These are phyloP conservation scores for Brettanomyces bruxellensis DNA, from an alignment of 805 yeast genomes.

Conservation along the genomic window DNA sequence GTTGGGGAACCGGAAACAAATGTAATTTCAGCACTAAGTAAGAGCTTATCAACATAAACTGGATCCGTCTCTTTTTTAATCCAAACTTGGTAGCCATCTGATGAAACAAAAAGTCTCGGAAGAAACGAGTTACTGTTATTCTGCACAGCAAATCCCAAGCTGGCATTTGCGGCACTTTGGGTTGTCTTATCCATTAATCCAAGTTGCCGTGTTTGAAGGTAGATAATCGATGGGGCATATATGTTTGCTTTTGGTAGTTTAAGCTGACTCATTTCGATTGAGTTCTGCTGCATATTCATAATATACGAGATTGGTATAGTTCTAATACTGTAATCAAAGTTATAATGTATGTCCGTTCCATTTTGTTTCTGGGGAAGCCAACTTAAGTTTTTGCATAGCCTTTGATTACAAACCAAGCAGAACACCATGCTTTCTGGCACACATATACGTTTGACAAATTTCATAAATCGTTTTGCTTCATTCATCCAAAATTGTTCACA, in stretches of 20 bases:
- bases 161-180: constrained; percentile 18
- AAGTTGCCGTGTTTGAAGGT: constrained; percentile 20
- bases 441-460: background rate
- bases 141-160: constrained; percentile 26
- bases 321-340: too few relatives aligned
- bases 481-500: background rate
- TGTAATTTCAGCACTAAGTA: constrained; percentile 39
- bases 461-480: background rate
- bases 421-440: background rate
- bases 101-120: constrained; percentile 31
- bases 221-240: constrained; percentile 28
- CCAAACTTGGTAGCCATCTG: constrained; percentile 43
- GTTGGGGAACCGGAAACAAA: constrained; percentile 22
- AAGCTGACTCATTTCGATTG: background rate
- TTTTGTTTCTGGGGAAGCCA: too few relatives aligned
- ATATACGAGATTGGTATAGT: too few relatives aligned
- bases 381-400: constrained; percentile 5
- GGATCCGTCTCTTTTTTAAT: constrained; percentile 27
- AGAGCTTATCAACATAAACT: constrained; percentile 23
- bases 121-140: constrained; percentile 13
- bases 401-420: background rate
- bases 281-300: background rate
- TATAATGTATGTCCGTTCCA: too few relatives aligned
- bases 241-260: constrained; percentile 24
- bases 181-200: constrained; percentile 17